Conservation (phyloP, 73 alveolate genomes). For the Blepharisma stoltei region DNA sequence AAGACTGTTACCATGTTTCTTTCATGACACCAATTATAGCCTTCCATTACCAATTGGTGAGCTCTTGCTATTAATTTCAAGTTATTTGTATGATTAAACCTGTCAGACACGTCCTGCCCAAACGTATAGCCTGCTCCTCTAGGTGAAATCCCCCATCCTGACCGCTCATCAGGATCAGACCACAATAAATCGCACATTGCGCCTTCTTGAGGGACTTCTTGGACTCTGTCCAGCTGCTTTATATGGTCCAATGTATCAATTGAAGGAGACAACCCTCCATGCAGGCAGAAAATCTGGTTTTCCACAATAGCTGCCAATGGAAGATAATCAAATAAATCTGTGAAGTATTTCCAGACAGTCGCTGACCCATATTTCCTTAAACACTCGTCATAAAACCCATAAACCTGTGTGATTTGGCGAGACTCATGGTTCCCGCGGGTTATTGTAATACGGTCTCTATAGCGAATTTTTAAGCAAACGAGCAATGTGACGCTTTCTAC, state of each 20-base stretch:
- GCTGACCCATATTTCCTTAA: conserved; percentile 56
- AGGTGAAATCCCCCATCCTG: conserved; percentile 66
- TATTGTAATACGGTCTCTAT: conserved; percentile 58
- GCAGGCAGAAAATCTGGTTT: conserved; percentile 89
- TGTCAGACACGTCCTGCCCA: conserved; percentile 42
- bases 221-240: conserved; percentile 65
- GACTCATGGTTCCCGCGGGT: conserved; percentile 75
- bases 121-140: conserved; percentile 63
- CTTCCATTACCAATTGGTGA: conserved; percentile 75
- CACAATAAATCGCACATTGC: conserved; percentile 82
- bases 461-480: conserved; percentile 60
- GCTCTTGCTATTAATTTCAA: conserved; percentile 66
- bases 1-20: conserved; percentile 77
- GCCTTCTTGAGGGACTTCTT: conserved; percentile 83
- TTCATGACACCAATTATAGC: conserved; percentile 71
- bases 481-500: conserved; percentile 64
- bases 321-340: conserved; percentile 57
- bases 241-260: conserved; percentile 88
- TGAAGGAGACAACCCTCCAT: conserved; percentile 95
- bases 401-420: conserved; percentile 57
- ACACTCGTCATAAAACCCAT: conserved; percentile 70
- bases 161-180: conserved; percentile 76
- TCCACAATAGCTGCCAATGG: conserved; percentile 36
- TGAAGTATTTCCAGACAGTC: conserved; percentile 43
- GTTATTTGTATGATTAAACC: conserved; percentile 53